A percentile compares a stretch with the other conserved stretches of the same genome.
Conservation (phyloP, 2,329 filamentous ascomycete genomes). For the Aspergillus unguis region DNA sequence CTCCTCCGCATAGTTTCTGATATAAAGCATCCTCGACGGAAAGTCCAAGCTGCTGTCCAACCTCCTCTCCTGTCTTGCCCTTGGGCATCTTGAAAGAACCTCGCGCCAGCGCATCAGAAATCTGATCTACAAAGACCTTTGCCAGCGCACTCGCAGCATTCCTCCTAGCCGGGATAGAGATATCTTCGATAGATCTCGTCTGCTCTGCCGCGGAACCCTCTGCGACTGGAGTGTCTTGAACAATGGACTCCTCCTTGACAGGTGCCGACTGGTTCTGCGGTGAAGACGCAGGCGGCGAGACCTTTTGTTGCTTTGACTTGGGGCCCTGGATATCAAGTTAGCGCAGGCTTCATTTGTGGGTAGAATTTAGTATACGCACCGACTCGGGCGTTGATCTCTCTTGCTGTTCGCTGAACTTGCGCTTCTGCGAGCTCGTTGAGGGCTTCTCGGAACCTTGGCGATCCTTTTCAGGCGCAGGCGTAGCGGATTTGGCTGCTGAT, state of each 20-base stretch:
- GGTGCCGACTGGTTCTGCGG: conserved; percentile 25
- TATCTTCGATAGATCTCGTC: conserved; percentile 42
- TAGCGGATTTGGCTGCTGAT: conserved; percentile 16
- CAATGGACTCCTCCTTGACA: conserved; percentile 32
- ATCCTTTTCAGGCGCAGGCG: conserved; percentile 29
- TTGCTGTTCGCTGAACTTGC: conserved; percentile 43
- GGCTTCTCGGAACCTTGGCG: conserved; percentile 22
- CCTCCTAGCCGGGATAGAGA: conserved; percentile 63
- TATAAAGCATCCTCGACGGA: conserved; percentile 72
- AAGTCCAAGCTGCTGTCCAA: conserved; percentile 69
- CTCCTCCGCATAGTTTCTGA: conserved; percentile 48
- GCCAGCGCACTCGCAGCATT: conserved; percentile 67
- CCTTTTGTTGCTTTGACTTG: conserved; percentile 41
- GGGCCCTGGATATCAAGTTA: conserved; percentile 36
- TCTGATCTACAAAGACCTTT: conserved; percentile 64
- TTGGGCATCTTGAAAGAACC: conserved; percentile 61
- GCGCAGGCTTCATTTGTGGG: conserved; percentile 6
- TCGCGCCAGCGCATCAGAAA: conserved; percentile 65
- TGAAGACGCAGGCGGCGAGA: conserved; percentile 29
- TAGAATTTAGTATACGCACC: conserved; percentile 24
- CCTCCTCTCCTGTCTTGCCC: conserved; percentile 60
- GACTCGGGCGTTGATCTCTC: conserved; percentile 27
- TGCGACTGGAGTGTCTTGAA: conserved; percentile 26
- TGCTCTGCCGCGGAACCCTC: conserved; percentile 32
- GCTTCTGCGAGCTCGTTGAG: conserved; percentile 39